phyloP scores from a whole-genome alignment of 2,329 filamentous ascomycete genomes.

The Tolypocladium sp. region DNA sequence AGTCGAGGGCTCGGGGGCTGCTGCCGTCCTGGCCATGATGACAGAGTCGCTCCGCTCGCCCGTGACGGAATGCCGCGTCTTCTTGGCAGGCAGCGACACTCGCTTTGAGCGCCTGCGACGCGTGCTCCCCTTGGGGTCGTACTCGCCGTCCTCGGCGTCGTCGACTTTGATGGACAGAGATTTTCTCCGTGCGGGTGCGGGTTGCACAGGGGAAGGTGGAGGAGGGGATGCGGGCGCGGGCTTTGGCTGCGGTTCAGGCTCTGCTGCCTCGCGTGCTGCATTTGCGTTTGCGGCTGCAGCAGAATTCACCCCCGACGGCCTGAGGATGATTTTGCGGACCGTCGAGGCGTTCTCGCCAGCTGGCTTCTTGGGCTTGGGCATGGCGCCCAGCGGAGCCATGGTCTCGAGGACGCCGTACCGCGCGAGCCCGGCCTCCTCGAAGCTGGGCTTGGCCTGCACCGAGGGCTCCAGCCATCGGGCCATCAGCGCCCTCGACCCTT shows the following conservation, averaged over 20 bases:
- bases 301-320: slow-evolving; percentile 22
- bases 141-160: slow-evolving; percentile 32
- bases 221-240: slow-evolving; percentile 4
- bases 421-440: slow-evolving; percentile 66
- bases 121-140: slow-evolving; percentile 26
- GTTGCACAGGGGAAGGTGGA: slow-evolving; percentile 12
- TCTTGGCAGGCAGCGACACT: slow-evolving; percentile 17
- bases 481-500: slow-evolving; percentile 40
- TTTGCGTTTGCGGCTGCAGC: background rate
- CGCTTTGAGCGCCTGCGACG: slow-evolving; percentile 24
- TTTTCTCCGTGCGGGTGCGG: slow-evolving; percentile 10
- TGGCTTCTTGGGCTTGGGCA: slow-evolving; percentile 48
- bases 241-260: slow-evolving; percentile 4
- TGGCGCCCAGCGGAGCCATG: slow-evolving; percentile 72
- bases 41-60: background rate
- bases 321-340: slow-evolving; percentile 35
- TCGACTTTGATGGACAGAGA: slow-evolving; percentile 15
- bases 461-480: slow-evolving; percentile 50
- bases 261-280: slow-evolving; percentile 14
- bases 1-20: slow-evolving; percentile 6
- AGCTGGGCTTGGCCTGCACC: slow-evolving; percentile 57
- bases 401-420: slow-evolving; percentile 69
- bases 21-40: background rate
- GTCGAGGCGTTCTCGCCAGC: slow-evolving; percentile 16
- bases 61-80: slow-evolving; percentile 14